Conservation (phyloP, 306 rosid genomes). For the Acacia melanoxylon region DNA sequence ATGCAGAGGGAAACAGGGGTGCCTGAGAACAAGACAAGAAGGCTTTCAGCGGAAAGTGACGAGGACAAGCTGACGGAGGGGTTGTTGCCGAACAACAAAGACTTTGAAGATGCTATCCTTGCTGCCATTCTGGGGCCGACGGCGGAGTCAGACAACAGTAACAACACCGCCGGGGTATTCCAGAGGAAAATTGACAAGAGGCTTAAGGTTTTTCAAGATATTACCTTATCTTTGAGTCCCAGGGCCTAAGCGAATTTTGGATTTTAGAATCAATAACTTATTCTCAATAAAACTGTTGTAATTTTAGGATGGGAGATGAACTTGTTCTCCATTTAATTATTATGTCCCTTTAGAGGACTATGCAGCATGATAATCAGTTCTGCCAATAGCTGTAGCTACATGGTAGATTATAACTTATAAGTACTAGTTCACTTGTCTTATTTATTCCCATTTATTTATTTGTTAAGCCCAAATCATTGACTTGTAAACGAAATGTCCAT, state of each 20-base stretch:
- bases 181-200: slow-evolving; percentile 73
- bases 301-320: slow-evolving; percentile 76
- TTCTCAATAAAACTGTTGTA: slow-evolving; percentile 33
- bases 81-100: slow-evolving; percentile 73
- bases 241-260: slow-evolving; percentile 52
- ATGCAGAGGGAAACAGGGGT: slow-evolving; percentile 33
- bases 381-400: slow-evolving; percentile 20
- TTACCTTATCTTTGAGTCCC: slow-evolving; percentile 86
- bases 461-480: background rate
- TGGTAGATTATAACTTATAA: background rate
- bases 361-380: slow-evolving; percentile 1
- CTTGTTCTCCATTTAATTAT: slow-evolving; percentile 84
- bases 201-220: slow-evolving; percentile 86
- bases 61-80: slow-evolving; percentile 44
- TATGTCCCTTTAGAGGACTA: slow-evolving; percentile 19
- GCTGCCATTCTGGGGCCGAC: slow-evolving; percentile 65
- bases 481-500: background rate
- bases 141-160: slow-evolving; percentile 37
- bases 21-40: slow-evolving; percentile 67
- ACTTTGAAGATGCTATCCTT: slow-evolving; percentile 90
- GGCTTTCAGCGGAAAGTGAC: slow-evolving; percentile 50
- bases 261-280: background rate
- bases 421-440: background rate
- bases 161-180: slow-evolving; percentile 16
- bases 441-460: background rate